Evolutionary conservation across 306 rosid genomes (phyloP).

Genomic region (Cicer arietinum): DNA sequence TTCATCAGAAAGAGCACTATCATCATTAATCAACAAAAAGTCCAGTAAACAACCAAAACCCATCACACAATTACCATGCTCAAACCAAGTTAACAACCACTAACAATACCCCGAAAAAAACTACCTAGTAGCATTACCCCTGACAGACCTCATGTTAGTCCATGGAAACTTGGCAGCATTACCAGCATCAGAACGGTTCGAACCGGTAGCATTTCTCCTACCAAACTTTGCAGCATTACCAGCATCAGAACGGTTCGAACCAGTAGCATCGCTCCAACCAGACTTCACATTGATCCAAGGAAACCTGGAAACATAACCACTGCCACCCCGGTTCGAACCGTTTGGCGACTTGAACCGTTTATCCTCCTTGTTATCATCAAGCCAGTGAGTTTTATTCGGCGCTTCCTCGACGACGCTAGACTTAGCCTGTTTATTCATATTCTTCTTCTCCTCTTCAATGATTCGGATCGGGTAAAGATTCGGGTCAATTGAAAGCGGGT

Average conservation of each 20-base stretch:
- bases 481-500: conserved; percentile 67
- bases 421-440: conserved; percentile 55
- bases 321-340: neutral
- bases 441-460: conserved; percentile 62
- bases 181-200: conserved; percentile 29
- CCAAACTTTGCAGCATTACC: conserved; percentile 68
- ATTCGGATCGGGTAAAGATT: conserved; percentile 66
- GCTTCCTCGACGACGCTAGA: conserved; percentile 63
- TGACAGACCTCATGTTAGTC: conserved; percentile 72
- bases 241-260: neutral
- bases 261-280: conserved; percentile 44
- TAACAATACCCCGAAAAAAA: neutral
- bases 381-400: conserved; percentile 69
- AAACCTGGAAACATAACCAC: neutral
- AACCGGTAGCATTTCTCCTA: conserved; percentile 40
- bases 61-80: conserved; percentile 7
- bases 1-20: conserved; percentile 8
- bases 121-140: conserved; percentile 52
- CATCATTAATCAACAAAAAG: conserved; percentile 11
- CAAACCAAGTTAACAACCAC: neutral
- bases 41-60: conserved; percentile 4
- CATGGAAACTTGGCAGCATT: conserved; percentile 78
- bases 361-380: conserved; percentile 49
- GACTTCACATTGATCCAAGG: conserved; percentile 46
- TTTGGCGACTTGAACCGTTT: conserved; percentile 6